These are phyloP conservation scores for Raffaelea deltoideospora DNA, from an alignment of 2,329 filamentous ascomycete species.

Conservation along the genomic window DNA sequence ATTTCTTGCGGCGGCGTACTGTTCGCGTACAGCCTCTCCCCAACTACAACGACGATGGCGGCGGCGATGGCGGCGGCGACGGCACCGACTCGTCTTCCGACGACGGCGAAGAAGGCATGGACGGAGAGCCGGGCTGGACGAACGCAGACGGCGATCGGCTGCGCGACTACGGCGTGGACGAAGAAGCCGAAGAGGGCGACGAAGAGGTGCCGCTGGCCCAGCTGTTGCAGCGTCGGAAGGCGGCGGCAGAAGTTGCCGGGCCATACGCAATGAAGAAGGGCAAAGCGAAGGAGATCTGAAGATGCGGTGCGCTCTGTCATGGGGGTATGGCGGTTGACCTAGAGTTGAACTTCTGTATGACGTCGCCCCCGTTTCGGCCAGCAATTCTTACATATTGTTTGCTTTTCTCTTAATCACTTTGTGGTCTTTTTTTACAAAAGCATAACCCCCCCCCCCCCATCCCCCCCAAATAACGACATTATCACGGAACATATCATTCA, in stretches of 20 bases:
- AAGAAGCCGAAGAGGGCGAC: slow-evolving; percentile 41
- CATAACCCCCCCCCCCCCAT: no score
- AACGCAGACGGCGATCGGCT: slow-evolving; percentile 63
- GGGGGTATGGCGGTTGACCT: no score
- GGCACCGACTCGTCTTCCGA: slow-evolving; percentile 10
- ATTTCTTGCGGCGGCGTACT: slow-evolving; percentile 21
- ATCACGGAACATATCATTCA: no score
- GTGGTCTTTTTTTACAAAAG: no score
- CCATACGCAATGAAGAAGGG: background rate
- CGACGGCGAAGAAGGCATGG: slow-evolving; percentile 15
- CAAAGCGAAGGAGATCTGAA: no score
- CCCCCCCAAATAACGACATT: no score
- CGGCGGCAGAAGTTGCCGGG: slow-evolving; percentile 7
- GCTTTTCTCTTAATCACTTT: no score
- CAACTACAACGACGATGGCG: slow-evolving; percentile 38
- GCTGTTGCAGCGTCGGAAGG: slow-evolving; percentile 34
- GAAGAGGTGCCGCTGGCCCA: slow-evolving; percentile 57
- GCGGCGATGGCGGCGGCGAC: slow-evolving; percentile 11
- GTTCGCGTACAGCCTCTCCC: slow-evolving; percentile 9
- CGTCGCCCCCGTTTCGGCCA: no score
- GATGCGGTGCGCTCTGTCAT: no score
- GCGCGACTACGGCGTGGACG: slow-evolving; percentile 66
- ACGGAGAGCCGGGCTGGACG: slow-evolving; percentile 48
- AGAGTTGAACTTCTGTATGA: no score
- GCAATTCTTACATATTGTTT: no score